These are phyloP conservation scores for Kodamaea laetipori DNA, from an alignment of 805 yeast genomes.

Conservation along the genomic window DNA sequence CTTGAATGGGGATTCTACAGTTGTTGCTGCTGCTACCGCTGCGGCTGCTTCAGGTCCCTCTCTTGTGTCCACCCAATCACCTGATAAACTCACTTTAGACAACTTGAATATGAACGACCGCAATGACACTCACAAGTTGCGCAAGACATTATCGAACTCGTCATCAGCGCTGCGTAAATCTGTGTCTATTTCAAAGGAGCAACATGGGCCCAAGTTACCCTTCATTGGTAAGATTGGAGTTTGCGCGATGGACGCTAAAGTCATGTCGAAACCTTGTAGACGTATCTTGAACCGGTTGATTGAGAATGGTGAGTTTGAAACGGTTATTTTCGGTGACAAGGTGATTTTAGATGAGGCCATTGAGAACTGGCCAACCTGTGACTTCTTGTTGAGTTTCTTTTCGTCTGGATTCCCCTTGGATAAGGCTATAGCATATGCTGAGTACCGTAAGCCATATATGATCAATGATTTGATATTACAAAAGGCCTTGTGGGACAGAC, in stretches of 20 bases:
- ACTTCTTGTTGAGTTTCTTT: constrained; percentile 88
- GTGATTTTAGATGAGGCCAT: constrained; percentile 90
- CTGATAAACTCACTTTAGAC: constrained; percentile 21
- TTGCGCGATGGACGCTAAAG: constrained; percentile 98
- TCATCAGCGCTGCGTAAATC: constrained; percentile 35
- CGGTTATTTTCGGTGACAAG: constrained; percentile 95
- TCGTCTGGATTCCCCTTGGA: constrained; percentile 96
- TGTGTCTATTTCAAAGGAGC: constrained; percentile 37
- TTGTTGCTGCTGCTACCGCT: neutral
- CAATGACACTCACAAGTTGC: constrained; percentile 27
- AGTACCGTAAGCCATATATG: constrained; percentile 83
- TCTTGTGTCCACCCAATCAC: neutral
- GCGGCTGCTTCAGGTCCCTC: neutral
- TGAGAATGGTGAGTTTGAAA: constrained; percentile 93
- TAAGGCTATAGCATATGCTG: constrained; percentile 89
- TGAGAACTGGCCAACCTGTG: constrained; percentile 99
- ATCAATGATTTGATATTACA: constrained; percentile 90
- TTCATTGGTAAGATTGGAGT: constrained; percentile 93
- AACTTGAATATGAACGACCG: constrained; percentile 16
- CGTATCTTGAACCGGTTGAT: constrained; percentile 84
- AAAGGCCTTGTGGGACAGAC: constrained; percentile 95
- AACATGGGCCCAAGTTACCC: constrained; percentile 54
- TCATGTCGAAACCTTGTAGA: constrained; percentile 92
- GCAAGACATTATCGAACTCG: constrained; percentile 40
- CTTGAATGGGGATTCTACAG: neutral